phyloP scores from a whole-genome alignment of 2,329 filamentous ascomycete species.

The Sclerotinia trifoliorum region DNA sequence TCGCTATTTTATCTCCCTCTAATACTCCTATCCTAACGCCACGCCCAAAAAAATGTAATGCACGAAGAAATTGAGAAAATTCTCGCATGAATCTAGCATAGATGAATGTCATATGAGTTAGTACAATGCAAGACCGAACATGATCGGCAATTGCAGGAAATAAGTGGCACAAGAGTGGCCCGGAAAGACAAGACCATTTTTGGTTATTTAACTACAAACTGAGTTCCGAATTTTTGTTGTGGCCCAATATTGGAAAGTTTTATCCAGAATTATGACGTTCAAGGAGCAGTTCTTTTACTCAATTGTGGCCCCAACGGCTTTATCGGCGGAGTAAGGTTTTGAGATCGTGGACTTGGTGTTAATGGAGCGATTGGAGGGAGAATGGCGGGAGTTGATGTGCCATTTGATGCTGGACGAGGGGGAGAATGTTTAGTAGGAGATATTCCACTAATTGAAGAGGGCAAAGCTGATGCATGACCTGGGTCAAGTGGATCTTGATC shows the following conservation, averaged over 20 bases:
- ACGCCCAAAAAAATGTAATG: conserved; percentile 2
- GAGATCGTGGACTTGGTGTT: conserved; percentile 56
- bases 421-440: conserved; percentile 49
- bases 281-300: not conserved
- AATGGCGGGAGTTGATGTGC: conserved; percentile 44
- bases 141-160: not conserved
- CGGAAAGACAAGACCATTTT: not conserved
- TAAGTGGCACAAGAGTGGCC: not conserved
- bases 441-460: conserved; percentile 43
- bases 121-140: conserved; percentile 8
- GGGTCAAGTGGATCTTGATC: conserved; percentile 27
- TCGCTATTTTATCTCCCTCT: conserved; percentile 18
- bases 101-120: not conserved
- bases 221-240: not conserved
- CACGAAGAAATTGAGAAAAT: not conserved
- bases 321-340: conserved; percentile 60
- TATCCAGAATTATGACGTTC: not conserved
- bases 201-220: not conserved
- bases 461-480: conserved; percentile 34
- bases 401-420: conserved; percentile 33
- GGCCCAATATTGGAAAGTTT: not conserved
- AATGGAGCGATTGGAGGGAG: conserved; percentile 58
- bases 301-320: conserved; percentile 44
- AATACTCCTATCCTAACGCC: not conserved
- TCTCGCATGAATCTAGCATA: not conserved